A percentile compares a stretch with the other conserved stretches of the same genome.
phyloP scores from a whole-genome alignment of 140 eudicot genomes.

The Oenanthe javanica region DNA sequence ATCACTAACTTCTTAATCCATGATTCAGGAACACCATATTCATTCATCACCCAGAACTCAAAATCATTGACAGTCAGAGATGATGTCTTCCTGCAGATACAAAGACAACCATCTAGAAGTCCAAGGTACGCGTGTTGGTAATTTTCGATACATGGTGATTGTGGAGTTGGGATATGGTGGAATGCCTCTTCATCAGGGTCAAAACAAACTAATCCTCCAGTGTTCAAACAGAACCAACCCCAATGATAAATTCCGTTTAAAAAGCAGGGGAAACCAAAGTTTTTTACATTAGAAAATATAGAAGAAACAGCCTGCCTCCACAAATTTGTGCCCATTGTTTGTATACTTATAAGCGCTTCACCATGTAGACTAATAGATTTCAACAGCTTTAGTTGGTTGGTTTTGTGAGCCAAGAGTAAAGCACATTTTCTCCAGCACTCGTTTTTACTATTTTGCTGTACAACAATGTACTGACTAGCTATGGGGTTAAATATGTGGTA shows the following conservation, averaged over 20 bases:
- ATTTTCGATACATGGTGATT: neutral
- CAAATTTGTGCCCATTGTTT: neutral
- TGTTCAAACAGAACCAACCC: neutral
- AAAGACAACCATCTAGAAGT: neutral
- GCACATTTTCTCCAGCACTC: neutral
- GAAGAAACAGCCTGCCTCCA: neutral
- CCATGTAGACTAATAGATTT: neutral
- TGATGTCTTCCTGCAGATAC: neutral
- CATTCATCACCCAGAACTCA: constrained; percentile 1
- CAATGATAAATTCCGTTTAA: neutral
- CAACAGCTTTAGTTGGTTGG: neutral
- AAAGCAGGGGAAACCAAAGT: neutral
- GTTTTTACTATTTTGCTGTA: neutral
- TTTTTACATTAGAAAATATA: neutral
- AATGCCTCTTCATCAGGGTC: neutral
- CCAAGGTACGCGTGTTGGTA: neutral
- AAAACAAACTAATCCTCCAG: neutral
- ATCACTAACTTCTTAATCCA: neutral
- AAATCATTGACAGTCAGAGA: neutral
- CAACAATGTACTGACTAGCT: neutral
- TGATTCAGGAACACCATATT: neutral
- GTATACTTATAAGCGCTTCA: neutral
- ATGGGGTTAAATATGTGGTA: neutral
- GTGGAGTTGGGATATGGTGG: neutral
- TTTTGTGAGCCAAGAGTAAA: neutral